Conservation (phyloP, 768 basidiomycete genomes). For the Holtermannia corniformis region DNA sequence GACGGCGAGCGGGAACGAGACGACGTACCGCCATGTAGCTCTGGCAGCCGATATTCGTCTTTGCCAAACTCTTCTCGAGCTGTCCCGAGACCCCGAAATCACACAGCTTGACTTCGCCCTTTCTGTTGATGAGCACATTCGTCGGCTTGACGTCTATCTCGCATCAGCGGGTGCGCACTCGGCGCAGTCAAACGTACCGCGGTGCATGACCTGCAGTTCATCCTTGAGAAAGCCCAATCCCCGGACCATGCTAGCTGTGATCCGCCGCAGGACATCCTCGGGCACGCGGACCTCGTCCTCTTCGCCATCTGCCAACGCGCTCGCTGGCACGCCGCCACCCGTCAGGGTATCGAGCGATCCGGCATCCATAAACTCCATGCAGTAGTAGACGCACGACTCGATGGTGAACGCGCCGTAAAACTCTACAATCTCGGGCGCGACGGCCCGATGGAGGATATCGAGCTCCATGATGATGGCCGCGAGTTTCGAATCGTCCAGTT, state of each 20-base stretch:
- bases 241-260: conserved; percentile 70
- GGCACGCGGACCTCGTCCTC: conserved; percentile 21
- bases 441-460: conserved; percentile 89
- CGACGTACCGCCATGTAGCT: conserved; percentile 88
- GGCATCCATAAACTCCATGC: conserved; percentile 99
- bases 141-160: conserved; percentile 78
- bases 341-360: conserved; percentile 83
- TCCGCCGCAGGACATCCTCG: conserved; percentile 72
- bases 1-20: conserved; percentile 1
- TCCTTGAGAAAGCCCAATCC: conserved; percentile 95
- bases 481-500: conserved; percentile 84
- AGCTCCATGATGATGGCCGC: conserved; percentile 98
- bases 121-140: conserved; percentile 79
- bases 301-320: conserved; percentile 7
- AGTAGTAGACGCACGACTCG: conserved; percentile 99
- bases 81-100: conserved; percentile 99
- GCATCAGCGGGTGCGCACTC: conserved; percentile 1
- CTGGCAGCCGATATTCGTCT: conserved; percentile 98
- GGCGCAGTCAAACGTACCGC: conserved; percentile 44
- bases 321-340: conserved; percentile 47
- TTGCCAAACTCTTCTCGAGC: conserved; percentile 87
- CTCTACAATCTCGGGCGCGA: conserved; percentile 85
- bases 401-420: conserved; percentile 99
- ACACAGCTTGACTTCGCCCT: conserved; percentile 85
- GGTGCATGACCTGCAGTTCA: conserved; percentile 74